Percentiles rank a stretch among this genome's conserved stretches.
Evolutionary conservation across 2,329 filamentous ascomycete genomes (phyloP).

Genomic region (Endoconidiophora polonica): DNA sequence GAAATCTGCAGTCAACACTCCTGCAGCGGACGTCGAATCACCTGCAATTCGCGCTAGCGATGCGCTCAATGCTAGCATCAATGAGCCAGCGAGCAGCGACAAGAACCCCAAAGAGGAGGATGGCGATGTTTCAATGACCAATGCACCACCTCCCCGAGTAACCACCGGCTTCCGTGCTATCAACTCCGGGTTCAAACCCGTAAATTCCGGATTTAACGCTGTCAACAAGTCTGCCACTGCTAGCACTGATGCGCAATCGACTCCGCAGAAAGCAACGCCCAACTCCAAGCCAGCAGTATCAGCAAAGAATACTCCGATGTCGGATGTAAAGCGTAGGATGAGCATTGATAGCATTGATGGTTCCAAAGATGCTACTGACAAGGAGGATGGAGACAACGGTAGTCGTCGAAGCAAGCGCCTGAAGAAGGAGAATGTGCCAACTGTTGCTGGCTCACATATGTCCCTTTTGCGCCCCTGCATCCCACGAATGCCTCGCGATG

Average conservation of each 20-base stretch:
- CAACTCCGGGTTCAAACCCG: slow-evolving; percentile 50
- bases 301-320: slow-evolving; percentile 45
- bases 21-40: slow-evolving; percentile 46
- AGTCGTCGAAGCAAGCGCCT: slow-evolving; percentile 82
- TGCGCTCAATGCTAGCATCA: slow-evolving; percentile 32
- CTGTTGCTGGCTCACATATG: slow-evolving; percentile 93
- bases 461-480: slow-evolving; percentile 74
- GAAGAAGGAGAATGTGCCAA: slow-evolving; percentile 66
- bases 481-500: slow-evolving; percentile 45
- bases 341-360: slow-evolving; percentile 40
- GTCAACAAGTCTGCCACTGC: slow-evolving; percentile 32
- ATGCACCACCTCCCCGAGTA: slow-evolving; percentile 24
- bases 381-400: slow-evolving; percentile 45
- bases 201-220: slow-evolving; percentile 53
- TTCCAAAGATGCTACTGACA: slow-evolving; percentile 31
- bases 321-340: slow-evolving; percentile 58
- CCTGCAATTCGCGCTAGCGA: slow-evolving; percentile 44
- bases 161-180: slow-evolving; percentile 44
- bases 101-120: slow-evolving; percentile 29
- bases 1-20: slow-evolving; percentile 42
- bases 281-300: slow-evolving; percentile 44
- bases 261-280: slow-evolving; percentile 26
- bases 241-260: slow-evolving; percentile 3
- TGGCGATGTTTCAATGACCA: slow-evolving; percentile 31
- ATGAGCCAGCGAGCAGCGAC: slow-evolving; percentile 11